phyloP scores from a whole-genome alignment of 495 filamentous ascomycete genomes.

The Penicillium manginii region DNA sequence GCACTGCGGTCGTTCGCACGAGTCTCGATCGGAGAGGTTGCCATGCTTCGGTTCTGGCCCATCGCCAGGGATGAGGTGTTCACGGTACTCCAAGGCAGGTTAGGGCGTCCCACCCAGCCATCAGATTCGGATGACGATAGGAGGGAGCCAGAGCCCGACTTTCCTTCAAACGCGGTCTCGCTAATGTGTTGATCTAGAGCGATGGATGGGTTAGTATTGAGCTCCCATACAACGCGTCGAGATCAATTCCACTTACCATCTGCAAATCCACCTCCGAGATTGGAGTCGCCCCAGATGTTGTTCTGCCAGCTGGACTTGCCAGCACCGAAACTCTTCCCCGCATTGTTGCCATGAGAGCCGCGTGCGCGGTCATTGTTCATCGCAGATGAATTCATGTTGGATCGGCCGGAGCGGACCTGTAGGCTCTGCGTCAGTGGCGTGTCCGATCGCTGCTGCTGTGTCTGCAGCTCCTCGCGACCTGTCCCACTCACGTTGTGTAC shows the following conservation, averaged over 20 bases:
- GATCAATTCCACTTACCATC: slow-evolving; percentile 32
- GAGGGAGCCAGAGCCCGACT: slow-evolving; percentile 68
- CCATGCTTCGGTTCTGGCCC: slow-evolving; percentile 43
- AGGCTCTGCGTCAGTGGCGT: background rate
- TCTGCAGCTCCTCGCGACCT: background rate
- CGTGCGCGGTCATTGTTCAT: slow-evolving; percentile 45
- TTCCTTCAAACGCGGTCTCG: slow-evolving; percentile 47
- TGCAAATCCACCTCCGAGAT: slow-evolving; percentile 54
- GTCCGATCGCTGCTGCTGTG: background rate
- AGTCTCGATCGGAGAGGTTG: slow-evolving; percentile 54
- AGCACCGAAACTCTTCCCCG: slow-evolving; percentile 50
- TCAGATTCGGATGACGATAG: slow-evolving; percentile 68
- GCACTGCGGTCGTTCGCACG: slow-evolving; percentile 47
- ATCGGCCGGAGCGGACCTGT: slow-evolving; percentile 44
- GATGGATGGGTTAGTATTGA: background rate
- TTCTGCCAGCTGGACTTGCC: slow-evolving; percentile 55
- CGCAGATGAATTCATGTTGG: slow-evolving; percentile 46
- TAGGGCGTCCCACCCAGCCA: slow-evolving; percentile 51
- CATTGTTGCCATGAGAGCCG: slow-evolving; percentile 37
- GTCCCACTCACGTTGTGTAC: slow-evolving; percentile 43
- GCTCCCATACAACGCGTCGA: background rate
- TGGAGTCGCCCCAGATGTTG: slow-evolving; percentile 64
- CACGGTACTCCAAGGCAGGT: slow-evolving; percentile 58
- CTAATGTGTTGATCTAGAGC: slow-evolving; percentile 35
- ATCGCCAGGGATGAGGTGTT: slow-evolving; percentile 53